Evolutionary conservation across 257 asterid genomes (phyloP).

Genomic region (Solanum pinnatisectum): DNA sequence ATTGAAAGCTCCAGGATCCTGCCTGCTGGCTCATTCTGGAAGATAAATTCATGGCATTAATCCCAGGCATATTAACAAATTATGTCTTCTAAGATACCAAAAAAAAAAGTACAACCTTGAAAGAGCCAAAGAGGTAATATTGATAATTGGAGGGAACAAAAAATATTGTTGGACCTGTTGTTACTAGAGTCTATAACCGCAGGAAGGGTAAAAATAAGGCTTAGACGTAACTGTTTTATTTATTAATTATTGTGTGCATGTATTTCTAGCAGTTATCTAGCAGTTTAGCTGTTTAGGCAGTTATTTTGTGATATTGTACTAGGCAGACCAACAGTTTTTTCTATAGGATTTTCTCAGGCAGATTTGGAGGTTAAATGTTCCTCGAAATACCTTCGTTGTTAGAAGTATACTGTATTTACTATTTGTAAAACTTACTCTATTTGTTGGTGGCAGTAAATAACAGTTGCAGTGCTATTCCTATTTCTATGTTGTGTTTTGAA

Average conservation of each 20-base stretch:
- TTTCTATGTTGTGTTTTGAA: not conserved
- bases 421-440: not conserved
- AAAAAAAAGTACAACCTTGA: not conserved
- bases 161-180: not conserved
- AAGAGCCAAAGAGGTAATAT: not conserved
- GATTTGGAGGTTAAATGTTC: not conserved
- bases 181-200: not conserved
- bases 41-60: constrained; percentile 5
- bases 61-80: not conserved
- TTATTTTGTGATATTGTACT: not conserved
- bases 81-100: not conserved
- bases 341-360: not conserved
- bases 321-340: not conserved
- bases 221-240: not conserved
- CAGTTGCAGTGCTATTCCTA: not conserved
- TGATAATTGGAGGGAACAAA: not conserved
- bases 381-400: not conserved
- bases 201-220: not conserved
- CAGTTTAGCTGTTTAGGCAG: not conserved
- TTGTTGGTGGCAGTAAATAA: not conserved
- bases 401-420: not conserved
- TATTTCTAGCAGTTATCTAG: not conserved
- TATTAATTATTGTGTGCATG: not conserved
- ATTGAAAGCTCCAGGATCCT: constrained; percentile 83
- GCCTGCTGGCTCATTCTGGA: constrained; percentile 71